A percentile compares a stretch with the other conserved stretches of the same genome.
Conservation (phyloP, 345 rosid genomes). For the Lumnitzera littorea region DNA sequence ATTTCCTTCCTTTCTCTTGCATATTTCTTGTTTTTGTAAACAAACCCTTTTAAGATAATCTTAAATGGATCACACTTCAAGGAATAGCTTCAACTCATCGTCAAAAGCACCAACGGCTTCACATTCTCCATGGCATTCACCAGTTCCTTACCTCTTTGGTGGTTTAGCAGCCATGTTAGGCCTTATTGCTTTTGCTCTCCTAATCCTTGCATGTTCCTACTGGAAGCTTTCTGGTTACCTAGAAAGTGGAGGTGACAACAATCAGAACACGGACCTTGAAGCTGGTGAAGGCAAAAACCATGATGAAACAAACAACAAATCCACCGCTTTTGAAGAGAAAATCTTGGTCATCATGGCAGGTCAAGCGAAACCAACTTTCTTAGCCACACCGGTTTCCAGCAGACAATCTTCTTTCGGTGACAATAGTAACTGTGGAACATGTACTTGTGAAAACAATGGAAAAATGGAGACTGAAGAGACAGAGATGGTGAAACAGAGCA, state of each 20-base stretch:
- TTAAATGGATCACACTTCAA: not conserved
- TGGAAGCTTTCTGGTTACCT: conserved; percentile 88
- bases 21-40: too few relatives aligned
- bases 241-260: conserved; percentile 27
- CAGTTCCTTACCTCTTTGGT: conserved; percentile 89
- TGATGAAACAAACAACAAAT: conserved; percentile 14
- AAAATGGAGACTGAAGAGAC: conserved; percentile 19
- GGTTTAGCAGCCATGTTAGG: conserved; percentile 97
- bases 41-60: too few relatives aligned
- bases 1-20: not conserved
- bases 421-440: conserved; percentile 29
- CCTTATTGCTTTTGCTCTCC: conserved; percentile 83
- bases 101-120: conserved; percentile 12
- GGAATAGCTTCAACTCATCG: conserved; percentile 21
- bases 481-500: conserved; percentile 9
- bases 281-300: conserved; percentile 40
- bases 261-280: conserved; percentile 58
- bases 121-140: conserved; percentile 96
- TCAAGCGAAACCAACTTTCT: conserved; percentile 63
- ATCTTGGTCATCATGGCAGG: conserved; percentile 92
- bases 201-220: conserved; percentile 90
- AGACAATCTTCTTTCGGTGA: conserved; percentile 42
- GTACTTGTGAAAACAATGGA: conserved; percentile 15
- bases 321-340: conserved; percentile 49
- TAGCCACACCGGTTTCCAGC: conserved; percentile 62